These are phyloP conservation scores for Pelargonium myrrhifolium DNA, from an alignment of 441 rosid species.

Conservation along the genomic window DNA sequence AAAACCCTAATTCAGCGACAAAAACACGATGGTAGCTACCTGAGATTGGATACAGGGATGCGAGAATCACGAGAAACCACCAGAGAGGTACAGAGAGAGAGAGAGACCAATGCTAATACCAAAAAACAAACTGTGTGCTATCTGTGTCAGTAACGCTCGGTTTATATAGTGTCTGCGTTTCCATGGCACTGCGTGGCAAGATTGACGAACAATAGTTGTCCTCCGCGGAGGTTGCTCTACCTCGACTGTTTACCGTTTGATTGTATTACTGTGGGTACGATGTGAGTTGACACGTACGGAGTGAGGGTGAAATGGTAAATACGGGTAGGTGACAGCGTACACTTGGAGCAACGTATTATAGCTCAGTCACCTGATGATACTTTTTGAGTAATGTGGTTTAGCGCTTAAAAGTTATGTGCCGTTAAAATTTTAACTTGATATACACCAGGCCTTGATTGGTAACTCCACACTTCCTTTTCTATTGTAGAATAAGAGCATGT, in stretches of 20 bases:
- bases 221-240: not conserved
- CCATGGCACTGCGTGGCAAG: conserved; percentile 1
- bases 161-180: conserved; percentile 4
- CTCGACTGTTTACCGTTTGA: not conserved
- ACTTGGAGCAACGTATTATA: too few relatives aligned
- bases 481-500: too few relatives aligned
- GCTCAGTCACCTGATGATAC: not conserved
- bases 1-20: not conserved
- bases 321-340: not conserved
- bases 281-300: not conserved
- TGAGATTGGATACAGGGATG: not conserved
- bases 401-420: not conserved
- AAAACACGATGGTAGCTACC: not conserved
- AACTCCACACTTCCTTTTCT: too few relatives aligned
- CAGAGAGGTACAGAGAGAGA: not conserved
- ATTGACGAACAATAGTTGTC: not conserved
- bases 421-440: too few relatives aligned
- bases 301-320: not conserved
- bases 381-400: not conserved
- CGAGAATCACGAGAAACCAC: not conserved
- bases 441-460: too few relatives aligned
- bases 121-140: not conserved
- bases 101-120: not conserved
- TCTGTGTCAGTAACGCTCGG: conserved; percentile 1
- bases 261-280: not conserved